Percentiles rank a stretch among this genome's conserved stretches.
Evolutionary conservation across 2,329 filamentous ascomycete species (phyloP).

Genomic region (Aspergillus flavus): DNA sequence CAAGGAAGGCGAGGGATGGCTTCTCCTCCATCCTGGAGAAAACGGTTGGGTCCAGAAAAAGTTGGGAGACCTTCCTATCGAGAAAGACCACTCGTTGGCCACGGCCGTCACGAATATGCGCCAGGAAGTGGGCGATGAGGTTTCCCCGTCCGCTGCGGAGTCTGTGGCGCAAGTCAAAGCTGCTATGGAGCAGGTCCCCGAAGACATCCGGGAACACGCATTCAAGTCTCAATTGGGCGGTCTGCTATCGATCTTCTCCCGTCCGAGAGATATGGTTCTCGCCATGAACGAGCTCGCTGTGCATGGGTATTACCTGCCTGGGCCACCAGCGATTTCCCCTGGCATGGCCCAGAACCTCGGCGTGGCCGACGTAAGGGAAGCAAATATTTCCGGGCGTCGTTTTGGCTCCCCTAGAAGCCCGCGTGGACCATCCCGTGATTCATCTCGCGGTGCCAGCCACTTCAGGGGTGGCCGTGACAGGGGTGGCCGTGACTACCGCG

Average conservation of each 20-base stretch:
- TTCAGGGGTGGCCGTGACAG: not conserved
- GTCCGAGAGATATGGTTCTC: conserved; percentile 46
- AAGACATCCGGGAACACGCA: conserved; percentile 30
- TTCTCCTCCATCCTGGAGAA: conserved; percentile 60
- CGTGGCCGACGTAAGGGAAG: conserved; percentile 26
- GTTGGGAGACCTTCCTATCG: conserved; percentile 14
- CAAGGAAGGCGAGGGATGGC: conserved; percentile 64
- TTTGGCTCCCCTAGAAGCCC: not conserved
- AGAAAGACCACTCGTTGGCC: conserved; percentile 20
- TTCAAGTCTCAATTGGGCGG: conserved; percentile 32
- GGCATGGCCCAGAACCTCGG: conserved; percentile 33
- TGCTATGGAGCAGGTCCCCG: conserved; percentile 32
- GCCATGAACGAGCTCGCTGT: conserved; percentile 49
- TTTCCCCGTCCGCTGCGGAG: conserved; percentile 16
- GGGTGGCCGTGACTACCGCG: not conserved
- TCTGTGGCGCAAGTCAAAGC: conserved; percentile 47
- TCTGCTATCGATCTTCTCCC: conserved; percentile 25
- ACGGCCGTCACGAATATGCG: conserved; percentile 13
- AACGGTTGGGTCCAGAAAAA: conserved; percentile 44
- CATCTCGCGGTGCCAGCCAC: not conserved
- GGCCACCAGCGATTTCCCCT: conserved; percentile 38
- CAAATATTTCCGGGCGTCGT: conserved; percentile 22
- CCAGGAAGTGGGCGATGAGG: conserved; percentile 9
- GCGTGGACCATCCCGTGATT: not conserved
- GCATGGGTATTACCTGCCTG: conserved; percentile 47